Evolutionary conservation across 768 basidiomycete genomes (phyloP).

Genomic region (Leccinum obscurum): DNA sequence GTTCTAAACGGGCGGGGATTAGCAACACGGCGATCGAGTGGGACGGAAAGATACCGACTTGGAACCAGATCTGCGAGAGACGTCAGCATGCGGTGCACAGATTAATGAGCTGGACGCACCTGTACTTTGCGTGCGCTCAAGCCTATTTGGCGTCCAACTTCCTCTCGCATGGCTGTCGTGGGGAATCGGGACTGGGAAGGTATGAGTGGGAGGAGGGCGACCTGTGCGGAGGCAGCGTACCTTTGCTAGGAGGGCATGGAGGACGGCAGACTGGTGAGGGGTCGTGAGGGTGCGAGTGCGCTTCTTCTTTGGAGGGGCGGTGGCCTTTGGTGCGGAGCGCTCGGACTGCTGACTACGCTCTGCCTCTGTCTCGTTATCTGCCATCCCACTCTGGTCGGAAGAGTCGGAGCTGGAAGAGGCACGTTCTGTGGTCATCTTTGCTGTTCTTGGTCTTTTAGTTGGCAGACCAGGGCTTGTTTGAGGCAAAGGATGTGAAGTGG

Average conservation of each 20-base stretch:
- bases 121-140: conserved; percentile 89
- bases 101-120: conserved; percentile 45
- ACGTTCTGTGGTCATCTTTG: conserved; percentile 25
- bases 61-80: conserved; percentile 77
- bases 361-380: conserved; percentile 58
- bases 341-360: conserved; percentile 44
- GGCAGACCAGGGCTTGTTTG: conserved; percentile 15
- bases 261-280: conserved; percentile 84
- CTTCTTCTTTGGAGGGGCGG: conserved; percentile 50
- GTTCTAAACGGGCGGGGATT: conserved; percentile 50
- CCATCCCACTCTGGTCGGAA: conserved; percentile 56
- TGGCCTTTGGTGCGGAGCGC: conserved; percentile 30
- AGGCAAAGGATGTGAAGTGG: neutral
- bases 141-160: conserved; percentile 85
- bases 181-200: conserved; percentile 77
- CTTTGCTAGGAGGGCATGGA: conserved; percentile 84
- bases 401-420: conserved; percentile 35
- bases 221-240: conserved; percentile 38
- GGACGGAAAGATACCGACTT: conserved; percentile 43
- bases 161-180: conserved; percentile 83
- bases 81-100: conserved; percentile 12
- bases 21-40: conserved; percentile 7
- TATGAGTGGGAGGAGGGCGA: neutral
- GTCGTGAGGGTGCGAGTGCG: conserved; percentile 87
- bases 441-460: conserved; percentile 21